phyloP scores from a whole-genome alignment of 345 rosid genomes.

The Isatis tinctoria region DNA sequence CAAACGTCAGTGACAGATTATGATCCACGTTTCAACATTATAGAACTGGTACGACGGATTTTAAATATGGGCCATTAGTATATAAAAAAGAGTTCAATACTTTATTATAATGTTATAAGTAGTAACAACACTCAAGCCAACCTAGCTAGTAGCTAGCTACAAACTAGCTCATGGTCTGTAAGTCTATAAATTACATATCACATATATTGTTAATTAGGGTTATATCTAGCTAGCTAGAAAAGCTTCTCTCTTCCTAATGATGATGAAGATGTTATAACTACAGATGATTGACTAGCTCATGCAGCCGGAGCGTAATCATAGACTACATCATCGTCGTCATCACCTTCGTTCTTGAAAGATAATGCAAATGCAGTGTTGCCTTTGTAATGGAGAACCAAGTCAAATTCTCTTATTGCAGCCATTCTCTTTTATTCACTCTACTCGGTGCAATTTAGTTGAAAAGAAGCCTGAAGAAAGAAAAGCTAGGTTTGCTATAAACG shows the following conservation, averaged over 20 bases:
- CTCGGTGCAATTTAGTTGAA: background rate
- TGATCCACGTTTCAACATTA: background rate
- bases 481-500: background rate
- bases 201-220: background rate
- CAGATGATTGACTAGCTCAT: slow-evolving; percentile 8
- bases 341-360: slow-evolving; percentile 22
- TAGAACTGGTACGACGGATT: background rate
- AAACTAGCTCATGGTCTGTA: background rate
- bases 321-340: slow-evolving; percentile 25
- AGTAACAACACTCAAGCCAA: slow-evolving; percentile 6
- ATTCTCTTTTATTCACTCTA: background rate
- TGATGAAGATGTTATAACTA: background rate
- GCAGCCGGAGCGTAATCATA: slow-evolving; percentile 32
- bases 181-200: background rate
- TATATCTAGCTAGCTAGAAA: background rate
- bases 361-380: background rate
- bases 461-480: background rate
- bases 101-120: background rate
- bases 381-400: background rate
- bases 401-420: background rate
- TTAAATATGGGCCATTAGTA: background rate
- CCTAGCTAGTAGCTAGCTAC: slow-evolving; percentile 3
- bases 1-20: background rate
- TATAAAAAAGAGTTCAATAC: background rate
- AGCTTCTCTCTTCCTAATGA: slow-evolving; percentile 1